Base-by-base conservation (phyloP, 139 green algal species). In the Marvania coccoides region DNA sequence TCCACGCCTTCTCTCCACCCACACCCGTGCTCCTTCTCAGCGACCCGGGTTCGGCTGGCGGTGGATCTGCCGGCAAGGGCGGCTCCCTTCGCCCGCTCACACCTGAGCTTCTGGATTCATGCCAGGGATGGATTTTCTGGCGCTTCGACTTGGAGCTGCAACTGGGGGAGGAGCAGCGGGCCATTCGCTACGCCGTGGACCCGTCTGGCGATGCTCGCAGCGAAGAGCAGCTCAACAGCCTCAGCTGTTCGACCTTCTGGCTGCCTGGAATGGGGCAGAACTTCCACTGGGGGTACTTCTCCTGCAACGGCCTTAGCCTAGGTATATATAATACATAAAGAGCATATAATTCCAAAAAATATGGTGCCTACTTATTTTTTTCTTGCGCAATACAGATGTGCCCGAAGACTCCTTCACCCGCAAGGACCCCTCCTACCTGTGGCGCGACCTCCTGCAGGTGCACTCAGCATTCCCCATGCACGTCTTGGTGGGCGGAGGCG, bases 381-480 rank as follows among this genome's bases (percentile, higher is more conserved):
- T 58, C 64, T 35, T 37, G 23, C 3, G 7, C 42, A 19, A 9
- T 5, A 29, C 38, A 26, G 58, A 69, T 15, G 47, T 63, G 13
- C 12, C 58, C 31, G 23, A 33, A 0, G 30, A 61, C n/a, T 40
- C 55, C 7, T 48, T 47, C 0, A 56, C 58, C 34, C 42, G 34
- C 6, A n/a, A 56, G 1, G 71, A 77, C 38, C 63, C 71, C 8
- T 47, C 72, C 12, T 67, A 77, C 35, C 66, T 84, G 30, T 84
- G 77, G 77, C 60, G 56, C 38, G 79, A 85, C 65, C 30, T 81
- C 37, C 45, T 78, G 58, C 37, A 47, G 37, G 31, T 73, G 45
- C 85, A 92, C 63, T 24, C 34, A 19, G 33, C 59, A 29, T 74
- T 67, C 5, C 80, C 80, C 3, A 54, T 92, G 69, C 85, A 91